phyloP scores from a whole-genome alignment of 2,329 filamentous ascomycete genomes.

The Coniochaeta sp. region DNA sequence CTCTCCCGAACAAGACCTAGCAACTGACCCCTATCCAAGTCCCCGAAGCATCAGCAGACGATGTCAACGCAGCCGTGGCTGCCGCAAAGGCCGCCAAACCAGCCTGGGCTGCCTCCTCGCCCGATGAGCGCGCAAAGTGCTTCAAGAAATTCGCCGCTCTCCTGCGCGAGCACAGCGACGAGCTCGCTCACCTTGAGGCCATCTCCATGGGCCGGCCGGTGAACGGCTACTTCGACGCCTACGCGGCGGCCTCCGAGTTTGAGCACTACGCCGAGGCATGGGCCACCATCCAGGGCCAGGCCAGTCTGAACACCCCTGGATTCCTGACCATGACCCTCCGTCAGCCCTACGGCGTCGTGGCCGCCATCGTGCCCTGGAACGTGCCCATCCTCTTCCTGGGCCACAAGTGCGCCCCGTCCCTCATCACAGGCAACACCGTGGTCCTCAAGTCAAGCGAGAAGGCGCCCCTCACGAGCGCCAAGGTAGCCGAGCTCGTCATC shows the following conservation, averaged over 20 bases:
- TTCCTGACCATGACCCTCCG: constrained; percentile 36
- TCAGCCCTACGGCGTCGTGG: constrained; percentile 46
- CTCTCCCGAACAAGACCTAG: neutral
- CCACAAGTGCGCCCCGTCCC: constrained; percentile 40
- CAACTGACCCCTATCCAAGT: constrained; percentile 18
- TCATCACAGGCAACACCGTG: constrained; percentile 41
- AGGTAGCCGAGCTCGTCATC: constrained; percentile 48
- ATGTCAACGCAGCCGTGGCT: constrained; percentile 34
- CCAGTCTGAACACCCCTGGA: constrained; percentile 40
- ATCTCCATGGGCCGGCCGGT: constrained; percentile 38
- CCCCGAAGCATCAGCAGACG: constrained; percentile 34
- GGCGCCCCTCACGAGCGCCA: constrained; percentile 36
- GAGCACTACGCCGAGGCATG: constrained; percentile 36
- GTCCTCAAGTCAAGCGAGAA: constrained; percentile 48
- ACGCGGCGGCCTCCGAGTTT: constrained; percentile 25
- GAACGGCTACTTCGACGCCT: constrained; percentile 27
- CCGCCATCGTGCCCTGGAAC: constrained; percentile 54
- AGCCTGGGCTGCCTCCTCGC: constrained; percentile 33
- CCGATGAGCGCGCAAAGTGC: constrained; percentile 29
- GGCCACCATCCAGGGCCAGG: constrained; percentile 34
- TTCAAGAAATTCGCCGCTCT: constrained; percentile 39
- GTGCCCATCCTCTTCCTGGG: constrained; percentile 37
- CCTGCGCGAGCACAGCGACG: constrained; percentile 28
- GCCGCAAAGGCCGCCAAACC: constrained; percentile 36
- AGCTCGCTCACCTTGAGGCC: constrained; percentile 38